Base-by-base conservation (phyloP, 371 early-diverging fungal genomes). In the Zopfochytrium polystomum region DNA sequence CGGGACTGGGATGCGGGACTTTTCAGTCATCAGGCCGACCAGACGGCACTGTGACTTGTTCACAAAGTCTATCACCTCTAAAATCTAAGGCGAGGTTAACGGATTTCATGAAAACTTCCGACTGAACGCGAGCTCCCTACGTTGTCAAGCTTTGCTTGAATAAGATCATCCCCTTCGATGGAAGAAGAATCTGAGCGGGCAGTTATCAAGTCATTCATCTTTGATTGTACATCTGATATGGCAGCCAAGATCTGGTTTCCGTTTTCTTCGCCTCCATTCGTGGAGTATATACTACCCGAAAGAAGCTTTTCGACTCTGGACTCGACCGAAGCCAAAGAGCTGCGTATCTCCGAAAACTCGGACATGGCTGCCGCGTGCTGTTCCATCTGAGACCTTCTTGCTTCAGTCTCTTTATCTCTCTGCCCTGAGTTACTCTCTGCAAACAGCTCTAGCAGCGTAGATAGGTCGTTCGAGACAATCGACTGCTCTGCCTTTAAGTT, bases 41-140 rank as follows among this genome's bases (percentile, higher is more conserved):
- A 66, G 62, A 5, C 67, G 61, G 53, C 61, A 60, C 52, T 66
- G 67, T 2, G 62, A 61, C 43, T 66, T 50, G 58, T 66, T 60
- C 0, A 66, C 62, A 52, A 61, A 66, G 49, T 66, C 62, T 18
- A 66, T 66, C n/a, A 66, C 61, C 27, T 66, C 55, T 1, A 53
- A 33, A 42, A 65, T 54, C 66, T 65, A 4, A 30, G 38, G 33
- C 2, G 29, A 4, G 23, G 11, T 38, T 38, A 38, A 38, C n/a
- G n/a, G 9, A 38, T 38, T 11, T 42, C 11, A 13, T 15, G 18
- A 32, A 49, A 29, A 6, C 7, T 22, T 38, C 38, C 38, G 4
- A 4, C 18, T 30, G 43, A n/a, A 55, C 22, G 9, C n/a, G 20
- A 42, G 6, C 38, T 38, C 6, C 59, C 34, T 27, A 65, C 65